Percentiles rank a stretch among this genome's conserved stretches.
These are phyloP conservation scores for Pseudognaphalium luteoalbum DNA, from an alignment of 129 eudicot species.

Conservation along the genomic window DNA sequence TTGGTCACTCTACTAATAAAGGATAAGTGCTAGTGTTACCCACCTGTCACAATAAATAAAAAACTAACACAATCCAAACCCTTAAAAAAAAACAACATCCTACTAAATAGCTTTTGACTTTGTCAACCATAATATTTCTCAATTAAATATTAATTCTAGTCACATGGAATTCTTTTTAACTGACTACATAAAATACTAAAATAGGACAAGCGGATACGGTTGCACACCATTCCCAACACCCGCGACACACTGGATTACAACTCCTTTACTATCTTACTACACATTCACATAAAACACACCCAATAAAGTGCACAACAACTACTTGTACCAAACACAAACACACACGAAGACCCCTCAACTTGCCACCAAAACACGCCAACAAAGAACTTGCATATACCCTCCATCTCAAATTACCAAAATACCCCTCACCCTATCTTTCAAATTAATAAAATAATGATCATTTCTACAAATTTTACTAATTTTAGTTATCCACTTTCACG, in stretches of 20 bases:
- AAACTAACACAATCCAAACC: slow-evolving; percentile 31
- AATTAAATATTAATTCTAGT: slow-evolving; percentile 24
- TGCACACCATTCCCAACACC: slow-evolving; percentile 34
- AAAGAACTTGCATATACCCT: slow-evolving; percentile 22
- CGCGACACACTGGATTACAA: slow-evolving; percentile 33
- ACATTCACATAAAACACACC: slow-evolving; percentile 23
- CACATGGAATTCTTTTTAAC: slow-evolving; percentile 27
- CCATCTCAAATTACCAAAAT: slow-evolving; percentile 3
- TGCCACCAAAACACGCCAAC: slow-evolving; percentile 75
- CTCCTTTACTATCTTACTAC: slow-evolving; percentile 5
- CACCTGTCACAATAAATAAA: neutral
- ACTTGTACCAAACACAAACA: slow-evolving; percentile 49
- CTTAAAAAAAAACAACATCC: slow-evolving; percentile 1
- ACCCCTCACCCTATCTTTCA: slow-evolving; percentile 11
- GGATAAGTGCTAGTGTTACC: slow-evolving; percentile 23
- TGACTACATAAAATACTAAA: slow-evolving; percentile 23
- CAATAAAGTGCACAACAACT: slow-evolving; percentile 54
- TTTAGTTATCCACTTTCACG: neutral
- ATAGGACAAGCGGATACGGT: slow-evolving; percentile 27
- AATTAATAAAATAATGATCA: neutral
- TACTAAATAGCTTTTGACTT: slow-evolving; percentile 24
- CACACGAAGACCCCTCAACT: slow-evolving; percentile 26
- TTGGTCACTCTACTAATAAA: neutral
- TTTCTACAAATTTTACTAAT: neutral
- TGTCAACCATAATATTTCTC: slow-evolving; percentile 21